Conservation (phyloP, 176 grass and related monocot genomes). For the Ampelocalamus luodianensis region DNA sequence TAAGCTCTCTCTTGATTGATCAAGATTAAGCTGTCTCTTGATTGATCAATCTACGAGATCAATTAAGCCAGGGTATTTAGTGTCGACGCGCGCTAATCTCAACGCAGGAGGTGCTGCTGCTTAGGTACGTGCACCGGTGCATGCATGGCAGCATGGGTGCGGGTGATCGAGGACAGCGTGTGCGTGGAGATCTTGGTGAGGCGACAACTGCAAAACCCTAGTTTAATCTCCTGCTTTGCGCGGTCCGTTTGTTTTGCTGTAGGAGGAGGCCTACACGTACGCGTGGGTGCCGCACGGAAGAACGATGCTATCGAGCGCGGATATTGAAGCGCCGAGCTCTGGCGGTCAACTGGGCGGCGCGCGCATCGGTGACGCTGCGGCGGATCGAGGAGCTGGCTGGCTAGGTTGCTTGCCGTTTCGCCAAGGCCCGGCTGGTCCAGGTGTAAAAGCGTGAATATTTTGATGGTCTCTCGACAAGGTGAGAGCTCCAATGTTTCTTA, state of each 20-base stretch:
- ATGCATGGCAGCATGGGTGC: background rate
- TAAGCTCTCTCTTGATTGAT: no score
- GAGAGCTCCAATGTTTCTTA: no score
- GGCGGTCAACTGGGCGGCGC: slow-evolving; percentile 10
- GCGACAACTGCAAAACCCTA: background rate
- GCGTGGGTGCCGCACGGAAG: slow-evolving; percentile 26
- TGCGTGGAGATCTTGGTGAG: slow-evolving; percentile 29
- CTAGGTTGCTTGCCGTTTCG: no score
- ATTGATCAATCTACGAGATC: no score
- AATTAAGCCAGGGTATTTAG: no score
- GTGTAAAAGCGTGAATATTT: no score
- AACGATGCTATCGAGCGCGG: slow-evolving; percentile 4
- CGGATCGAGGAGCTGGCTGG: background rate
- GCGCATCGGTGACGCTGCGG: background rate
- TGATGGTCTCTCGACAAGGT: no score
- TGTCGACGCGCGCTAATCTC: no score
- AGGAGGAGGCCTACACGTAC: background rate
- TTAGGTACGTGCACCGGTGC: no score
- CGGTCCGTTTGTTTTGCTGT: slow-evolving; percentile 9
- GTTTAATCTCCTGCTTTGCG: slow-evolving; percentile 14
- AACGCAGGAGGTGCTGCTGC: no score
- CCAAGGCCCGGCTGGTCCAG: no score
- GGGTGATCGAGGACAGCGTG: slow-evolving; percentile 30
- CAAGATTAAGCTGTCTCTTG: no score
- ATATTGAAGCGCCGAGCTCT: background rate